Base-by-base conservation (phyloP, 345 rosid genomes). In the Sonneratia caseolaris region DNA sequence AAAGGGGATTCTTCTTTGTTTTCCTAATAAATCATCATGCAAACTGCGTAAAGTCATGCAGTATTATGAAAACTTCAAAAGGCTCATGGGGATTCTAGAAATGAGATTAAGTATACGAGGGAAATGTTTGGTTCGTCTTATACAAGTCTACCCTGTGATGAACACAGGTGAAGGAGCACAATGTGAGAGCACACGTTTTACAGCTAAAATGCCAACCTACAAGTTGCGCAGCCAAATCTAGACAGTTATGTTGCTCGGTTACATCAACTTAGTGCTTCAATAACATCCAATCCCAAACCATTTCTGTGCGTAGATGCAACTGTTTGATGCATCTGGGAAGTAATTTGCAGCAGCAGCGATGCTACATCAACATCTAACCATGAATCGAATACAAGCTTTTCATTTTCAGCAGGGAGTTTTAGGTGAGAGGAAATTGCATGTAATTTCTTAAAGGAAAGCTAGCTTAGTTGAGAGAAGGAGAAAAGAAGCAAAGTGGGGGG, bases 131-230 rank as follows among this genome's bases (percentile, higher is more conserved):
- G 66, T 62, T 35, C 9, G 37, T 22, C 22, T 48, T 4, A 65
- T 37, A 68, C 40, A 64, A 72, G 27, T 38, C 37, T 7, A 16
- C 24, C 35, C 40, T 3, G 37, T 14, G 35, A 59, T 73, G 72
- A 40, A 32, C 90, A 94, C 90, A 94, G 98, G 95, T 86, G 66
- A 82, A 72, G 36, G 96, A 91, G 79, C 79, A 79, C 59, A 90
- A 96, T 74, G 72, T 87, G 81, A 84, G 83, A 81, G 82, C 93
- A 18, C 92, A 88, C 71, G 68, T 78, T 24, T 24, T 84, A 76
- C 98, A 94, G 71, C 73, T 67, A 72, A 78, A 77, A 67, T 74
- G 71, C 6, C 37, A 68, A 37, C 77, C 82, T 73, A 48, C 81
- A 70, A 65, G 59, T 19, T n/a, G 24, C 12, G 22, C 15, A 14